Conservation (phyloP, 805 yeast species). For the Vanderwaltozyma polyspora region DNA sequence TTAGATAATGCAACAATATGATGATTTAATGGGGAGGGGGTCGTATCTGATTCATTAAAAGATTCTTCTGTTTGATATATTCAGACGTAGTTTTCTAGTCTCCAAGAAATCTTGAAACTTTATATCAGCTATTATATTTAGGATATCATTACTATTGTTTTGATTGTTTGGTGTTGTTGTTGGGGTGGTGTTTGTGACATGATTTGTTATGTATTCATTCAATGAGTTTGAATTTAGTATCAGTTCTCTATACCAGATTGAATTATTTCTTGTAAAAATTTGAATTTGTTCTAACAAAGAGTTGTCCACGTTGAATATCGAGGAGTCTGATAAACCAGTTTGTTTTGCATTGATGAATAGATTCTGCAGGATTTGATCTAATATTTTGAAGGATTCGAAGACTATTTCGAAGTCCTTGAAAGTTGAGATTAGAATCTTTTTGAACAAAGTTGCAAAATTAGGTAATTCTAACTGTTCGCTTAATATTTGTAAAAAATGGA, state of each 20-base stretch:
- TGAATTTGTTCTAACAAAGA: slow-evolving; percentile 8
- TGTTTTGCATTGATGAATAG: slow-evolving; percentile 7
- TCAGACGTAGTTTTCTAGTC: slow-evolving; percentile 1
- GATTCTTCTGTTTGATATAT: slow-evolving; percentile 2
- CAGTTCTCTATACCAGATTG: slow-evolving; percentile 5
- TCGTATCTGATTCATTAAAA: too few relatives aligned
- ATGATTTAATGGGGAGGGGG: too few relatives aligned
- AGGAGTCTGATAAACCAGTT: slow-evolving; percentile 7
- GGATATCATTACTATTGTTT: background rate
- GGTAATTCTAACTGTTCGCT: background rate
- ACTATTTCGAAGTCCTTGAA: slow-evolving; percentile 14
- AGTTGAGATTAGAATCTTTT: slow-evolving; percentile 8
- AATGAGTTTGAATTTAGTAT: slow-evolving; percentile 4
- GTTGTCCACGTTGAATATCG: slow-evolving; percentile 6
- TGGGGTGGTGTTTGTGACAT: background rate
- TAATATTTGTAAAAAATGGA: background rate
- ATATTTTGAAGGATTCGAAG: slow-evolving; percentile 13
- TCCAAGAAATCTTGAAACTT: slow-evolving; percentile 2
- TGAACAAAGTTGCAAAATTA: slow-evolving; percentile 5
- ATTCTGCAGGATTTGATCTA: slow-evolving; percentile 3
- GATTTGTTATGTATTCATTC: slow-evolving; percentile 5
- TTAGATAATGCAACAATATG: too few relatives aligned
- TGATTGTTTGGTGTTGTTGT: background rate
- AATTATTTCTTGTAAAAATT: slow-evolving; percentile 9
- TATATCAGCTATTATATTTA: background rate